Evolutionary conservation across 1,139 yeast species (phyloP), one percentile per base, ranked within the genome.

Genomic region (Geotrichum candidum): DNA sequence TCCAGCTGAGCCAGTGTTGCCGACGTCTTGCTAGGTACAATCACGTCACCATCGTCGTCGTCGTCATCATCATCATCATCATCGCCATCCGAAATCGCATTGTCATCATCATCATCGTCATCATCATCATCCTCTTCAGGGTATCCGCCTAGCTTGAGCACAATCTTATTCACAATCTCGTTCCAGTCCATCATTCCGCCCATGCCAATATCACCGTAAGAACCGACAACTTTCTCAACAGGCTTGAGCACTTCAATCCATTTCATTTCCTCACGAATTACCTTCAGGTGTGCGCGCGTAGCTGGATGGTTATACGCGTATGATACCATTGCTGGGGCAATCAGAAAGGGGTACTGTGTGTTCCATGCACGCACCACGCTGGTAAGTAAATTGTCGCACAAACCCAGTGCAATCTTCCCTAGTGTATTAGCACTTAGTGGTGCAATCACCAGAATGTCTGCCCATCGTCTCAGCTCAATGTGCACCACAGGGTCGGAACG

Each of bases 151-250:
- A 90, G 76, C 70, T 90, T 88, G 73, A 86, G 78, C 2, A 90
- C 96, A 64, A 90, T 84, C 70, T 84, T 85, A 70, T 90, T 94
- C 35, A 90, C 96, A 68, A 92, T 87, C 74, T 91, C 97, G 74
- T 90, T 89, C 83, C 97, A 91, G 73, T 92, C 97, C 79, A 96
- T 83, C 97, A 91, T 91, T n/a, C 97, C 97, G 50, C 97, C 97
- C 76, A 83, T 89, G 45, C 97, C 97, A 65, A 92, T 91, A 70
- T 91, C 97, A 63, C 98, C 97, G 74, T 90, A 90, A 60, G 91
- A 85, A 35, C 96, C 96, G 63, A 89, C 88, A 9, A 92, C 96
- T 73, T 92, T 92, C 72, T 92, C 98, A 3, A 90, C 91, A 0
- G 98, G 98, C 72, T 87, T 88, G 68, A 92, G 78, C 29, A 91